Percentiles rank a stretch among this genome's conserved stretches.
Evolutionary conservation across 768 basidiomycete genomes (phyloP).

Genomic region (Mycena albidolilacea): DNA sequence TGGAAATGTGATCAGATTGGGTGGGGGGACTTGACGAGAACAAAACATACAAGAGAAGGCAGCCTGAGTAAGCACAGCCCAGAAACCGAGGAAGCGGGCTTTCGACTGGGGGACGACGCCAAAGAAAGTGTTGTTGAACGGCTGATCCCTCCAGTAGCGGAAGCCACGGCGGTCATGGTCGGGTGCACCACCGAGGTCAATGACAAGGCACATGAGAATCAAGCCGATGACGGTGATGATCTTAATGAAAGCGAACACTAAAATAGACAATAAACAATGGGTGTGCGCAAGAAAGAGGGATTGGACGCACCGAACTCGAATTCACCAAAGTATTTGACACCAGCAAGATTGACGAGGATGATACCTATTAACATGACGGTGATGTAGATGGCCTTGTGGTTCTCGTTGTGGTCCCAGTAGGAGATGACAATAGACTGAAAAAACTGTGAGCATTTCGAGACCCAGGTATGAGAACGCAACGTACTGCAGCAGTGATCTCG

Average conservation of each 20-base stretch:
- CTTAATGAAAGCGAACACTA: constrained; percentile 62
- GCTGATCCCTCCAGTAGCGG: constrained; percentile 56
- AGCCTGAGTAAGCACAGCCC: constrained; percentile 48
- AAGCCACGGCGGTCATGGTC: constrained; percentile 55
- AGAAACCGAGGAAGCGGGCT: constrained; percentile 52
- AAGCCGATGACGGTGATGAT: constrained; percentile 58
- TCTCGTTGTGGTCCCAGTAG: constrained; percentile 54
- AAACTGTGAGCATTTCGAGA: too few relatives aligned
- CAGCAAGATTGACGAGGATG: constrained; percentile 47
- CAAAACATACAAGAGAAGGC: constrained; percentile 52
- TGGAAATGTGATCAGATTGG: constrained; percentile 37
- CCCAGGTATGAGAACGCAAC: not conserved
- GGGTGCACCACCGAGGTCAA: constrained; percentile 66
- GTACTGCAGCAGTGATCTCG: constrained; percentile 52
- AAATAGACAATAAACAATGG: constrained; percentile 55
- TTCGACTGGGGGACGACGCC: constrained; percentile 41
- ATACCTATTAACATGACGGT: constrained; percentile 48
- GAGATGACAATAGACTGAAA: constrained; percentile 51
- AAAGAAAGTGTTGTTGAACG: constrained; percentile 43
- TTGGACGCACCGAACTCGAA: constrained; percentile 41
- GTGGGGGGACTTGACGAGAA: not conserved
- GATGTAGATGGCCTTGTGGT: constrained; percentile 51
- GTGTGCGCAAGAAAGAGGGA: not conserved
- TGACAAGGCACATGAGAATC: constrained; percentile 63
- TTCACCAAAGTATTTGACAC: constrained; percentile 44